Conservation (phyloP, 352 stramenopile species). For the Globisporangium radiosum region DNA sequence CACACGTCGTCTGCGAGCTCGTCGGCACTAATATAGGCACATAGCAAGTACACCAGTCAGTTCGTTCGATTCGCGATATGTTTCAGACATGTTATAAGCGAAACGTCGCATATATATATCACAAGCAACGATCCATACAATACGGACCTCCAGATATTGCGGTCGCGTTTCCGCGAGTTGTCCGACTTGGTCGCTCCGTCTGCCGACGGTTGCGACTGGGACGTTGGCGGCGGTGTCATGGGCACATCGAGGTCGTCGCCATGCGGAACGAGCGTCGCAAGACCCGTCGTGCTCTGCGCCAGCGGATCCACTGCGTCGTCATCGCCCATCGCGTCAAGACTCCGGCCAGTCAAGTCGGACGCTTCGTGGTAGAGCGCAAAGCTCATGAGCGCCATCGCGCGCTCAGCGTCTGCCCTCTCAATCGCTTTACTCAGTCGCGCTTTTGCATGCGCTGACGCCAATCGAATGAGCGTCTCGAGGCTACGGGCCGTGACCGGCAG, state of each 20-base stretch:
- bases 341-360: constrained; percentile 26
- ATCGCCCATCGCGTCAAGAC: not conserved
- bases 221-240: constrained; percentile 4
- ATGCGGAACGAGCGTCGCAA: constrained; percentile 4
- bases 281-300: not conserved
- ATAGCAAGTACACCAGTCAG: not conserved
- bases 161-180: constrained; percentile 64
- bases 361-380: constrained; percentile 98
- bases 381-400: constrained; percentile 94
- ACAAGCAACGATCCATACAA: not conserved
- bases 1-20: constrained; percentile 64
- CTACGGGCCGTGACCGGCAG: constrained; percentile 96
- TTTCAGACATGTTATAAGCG: not conserved
- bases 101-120: not conserved
- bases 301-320: not conserved
- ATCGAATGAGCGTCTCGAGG: constrained; percentile 99
- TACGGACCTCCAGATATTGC: constrained; percentile 53
- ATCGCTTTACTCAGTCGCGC: constrained; percentile 87
- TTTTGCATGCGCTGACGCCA: constrained; percentile 98
- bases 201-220: not conserved
- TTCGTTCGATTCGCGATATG: not conserved
- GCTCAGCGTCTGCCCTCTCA: constrained; percentile 75
- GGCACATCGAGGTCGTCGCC: constrained; percentile 20
- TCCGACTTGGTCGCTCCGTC: not conserved
- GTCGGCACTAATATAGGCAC: constrained; percentile 25